Base-by-base conservation (phyloP, 2,329 filamentous ascomycete genomes). In the Microthyrium microscopicum region DNA sequence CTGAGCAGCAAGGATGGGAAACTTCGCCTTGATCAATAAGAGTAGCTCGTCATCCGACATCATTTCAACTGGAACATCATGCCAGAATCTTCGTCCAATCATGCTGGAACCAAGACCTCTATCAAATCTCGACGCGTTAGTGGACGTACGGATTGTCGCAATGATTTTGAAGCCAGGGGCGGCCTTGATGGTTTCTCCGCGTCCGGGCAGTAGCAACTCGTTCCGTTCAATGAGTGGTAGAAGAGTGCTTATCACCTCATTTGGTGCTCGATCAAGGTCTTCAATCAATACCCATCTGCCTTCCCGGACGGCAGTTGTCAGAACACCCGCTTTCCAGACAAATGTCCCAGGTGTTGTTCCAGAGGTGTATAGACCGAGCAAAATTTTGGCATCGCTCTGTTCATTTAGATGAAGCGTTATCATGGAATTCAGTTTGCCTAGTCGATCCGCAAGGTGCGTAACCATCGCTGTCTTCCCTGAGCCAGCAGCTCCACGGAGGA, bases 231-330 rank as follows among this genome's bases (percentile, higher is more conserved):
- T 85, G 6, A 98, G 66, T 7, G 91, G 89, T 18, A 98, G 64
- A 19, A 99, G 68, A 11, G 85, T 84, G 51, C 87, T 92, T 53
- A 98, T 74, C 30, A 98, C 81, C 54, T 98, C 89, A 42, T 82
- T 87, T 4, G 91, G 89, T 8, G 89, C 89, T 40, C 87, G 75
- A 51, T 98, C 85, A 26, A 99, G 66, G 53, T 99, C 91, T 54
- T 99, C 91, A 38, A 99, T 91, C 42, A 98, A 64, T 5, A 98
- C 80, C 91, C 89, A 98, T 47, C 87, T 70, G 12, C 89, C 91
- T 60, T 98, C 87, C 48, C 70, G 77, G 3, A 95, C 84, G 22
- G 91, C 91, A 20, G 83, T 92, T 0, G 89, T 94, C 44, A 99
- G 61, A 15, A 95, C 81, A 56, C 89, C 89, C 3, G 89, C 73